Base-by-base conservation (phyloP, 2,329 filamentous ascomycete species). In the Sclerotinia subarctica region DNA sequence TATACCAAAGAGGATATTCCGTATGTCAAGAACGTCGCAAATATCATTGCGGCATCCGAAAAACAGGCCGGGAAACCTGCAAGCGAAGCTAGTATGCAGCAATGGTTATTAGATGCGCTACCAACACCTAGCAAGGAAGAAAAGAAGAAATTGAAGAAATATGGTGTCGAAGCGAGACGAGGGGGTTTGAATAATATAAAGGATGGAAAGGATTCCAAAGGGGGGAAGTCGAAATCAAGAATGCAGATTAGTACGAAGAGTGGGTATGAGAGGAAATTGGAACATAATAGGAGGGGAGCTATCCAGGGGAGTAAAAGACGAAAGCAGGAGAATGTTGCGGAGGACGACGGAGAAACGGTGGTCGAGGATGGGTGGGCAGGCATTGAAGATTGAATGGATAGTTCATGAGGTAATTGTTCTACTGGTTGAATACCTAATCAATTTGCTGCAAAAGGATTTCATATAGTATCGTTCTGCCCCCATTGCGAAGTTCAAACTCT, bases 1-100 rank as follows among this genome's bases (percentile, higher is more conserved):
- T 99, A 97, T 79, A 98, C 94, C 0, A 93, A 95, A 78, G 95
- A 97, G 70, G 95, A 99, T 76, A 90, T 98, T 5, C 90, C 92
- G 0, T 93, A 89, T 72, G 87, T 99, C 68, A 96, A 94, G 81
- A 92, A 88, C 71, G 91, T 99, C 38, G 95, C 94, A 46, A 97
- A 97, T 75, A 92, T 98, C 46, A 97, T 99, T 71, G 87, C 91
- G 0, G 86, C 88, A 29, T 93, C 90, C 72, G 92, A 97, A 79
- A 91, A 88, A 78, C 85, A 93, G 74, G 84, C 85, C 2, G 84
- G 84, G 38, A 83, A 81, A 74, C 78, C 76, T 24, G 82, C 82
- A 2, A 47, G 65, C 17, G 83, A 84, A 32, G 84, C 85, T 0
- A 86, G 85, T 1, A 84, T 96, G 38, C 88, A 93, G 76, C 89